Conservation (phyloP, 495 filamentous ascomycete genomes). For the Penicillium cinerascens region DNA sequence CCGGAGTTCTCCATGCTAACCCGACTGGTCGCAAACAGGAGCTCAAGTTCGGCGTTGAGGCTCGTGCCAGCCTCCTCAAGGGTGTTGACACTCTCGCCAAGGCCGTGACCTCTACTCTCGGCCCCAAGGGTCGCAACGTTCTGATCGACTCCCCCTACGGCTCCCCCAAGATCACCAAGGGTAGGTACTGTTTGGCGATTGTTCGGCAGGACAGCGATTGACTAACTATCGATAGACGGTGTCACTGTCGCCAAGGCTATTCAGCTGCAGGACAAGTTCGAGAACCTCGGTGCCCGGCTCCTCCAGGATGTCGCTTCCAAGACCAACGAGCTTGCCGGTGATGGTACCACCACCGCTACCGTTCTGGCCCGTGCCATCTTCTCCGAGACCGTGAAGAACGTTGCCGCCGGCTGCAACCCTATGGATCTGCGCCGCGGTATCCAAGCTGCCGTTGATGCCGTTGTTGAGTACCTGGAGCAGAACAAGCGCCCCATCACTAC, state of each 20-base stretch:
- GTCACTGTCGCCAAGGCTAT: slow-evolving; percentile 92
- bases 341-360: slow-evolving; percentile 96
- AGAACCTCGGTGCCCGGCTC: slow-evolving; percentile 95
- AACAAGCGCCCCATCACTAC: slow-evolving; percentile 98
- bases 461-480: slow-evolving; percentile 86
- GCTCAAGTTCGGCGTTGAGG: slow-evolving; percentile 97
- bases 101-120: slow-evolving; percentile 93
- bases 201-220: not conserved
- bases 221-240: slow-evolving; percentile 60
- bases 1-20: slow-evolving; percentile 10
- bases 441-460: slow-evolving; percentile 91
- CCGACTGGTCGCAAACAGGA: slow-evolving; percentile 58
- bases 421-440: slow-evolving; percentile 98
- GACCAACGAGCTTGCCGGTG: slow-evolving; percentile 98
- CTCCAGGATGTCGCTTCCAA: slow-evolving; percentile 98
- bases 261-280: slow-evolving; percentile 95
- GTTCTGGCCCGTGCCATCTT: slow-evolving; percentile 98
- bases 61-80: slow-evolving; percentile 77
- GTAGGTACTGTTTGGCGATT: slow-evolving; percentile 46
- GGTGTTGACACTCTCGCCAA: slow-evolving; percentile 96
- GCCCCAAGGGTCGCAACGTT: slow-evolving; percentile 97
- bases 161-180: slow-evolving; percentile 99
- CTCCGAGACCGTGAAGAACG: slow-evolving; percentile 99
- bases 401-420: slow-evolving; percentile 98
- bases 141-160: slow-evolving; percentile 97